Percentiles rank a stretch among this genome's conserved stretches.
phyloP scores from a whole-genome alignment of 129 eudicot species.

The Gnaphalium uliginosum region DNA sequence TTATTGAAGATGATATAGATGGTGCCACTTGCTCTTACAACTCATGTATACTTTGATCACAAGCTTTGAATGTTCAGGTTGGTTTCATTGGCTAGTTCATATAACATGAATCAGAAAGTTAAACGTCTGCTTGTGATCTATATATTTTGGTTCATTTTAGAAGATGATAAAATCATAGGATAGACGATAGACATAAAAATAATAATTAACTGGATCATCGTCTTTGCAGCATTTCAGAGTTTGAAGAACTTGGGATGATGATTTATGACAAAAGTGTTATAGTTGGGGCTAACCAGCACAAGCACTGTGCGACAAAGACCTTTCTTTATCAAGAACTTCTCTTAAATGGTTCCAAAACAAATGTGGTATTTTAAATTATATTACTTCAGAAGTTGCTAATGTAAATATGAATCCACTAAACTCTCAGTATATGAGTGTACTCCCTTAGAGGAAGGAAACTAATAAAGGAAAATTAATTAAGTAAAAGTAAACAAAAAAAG shows the following conservation, averaged over 20 bases:
- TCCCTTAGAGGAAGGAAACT: neutral
- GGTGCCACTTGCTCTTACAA: slow-evolving; percentile 3
- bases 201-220: neutral
- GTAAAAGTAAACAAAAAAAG: slow-evolving; percentile 12
- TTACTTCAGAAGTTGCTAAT: neutral
- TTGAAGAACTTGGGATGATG: neutral
- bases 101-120: neutral
- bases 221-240: neutral
- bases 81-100: neutral
- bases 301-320: slow-evolving; percentile 5
- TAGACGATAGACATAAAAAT: neutral
- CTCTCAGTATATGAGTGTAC: slow-evolving; percentile 4
- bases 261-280: neutral
- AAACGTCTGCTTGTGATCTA: neutral
- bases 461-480: slow-evolving; percentile 2
- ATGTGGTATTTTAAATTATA: neutral
- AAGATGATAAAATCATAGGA: slow-evolving; percentile 1
- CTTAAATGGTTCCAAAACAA: neutral
- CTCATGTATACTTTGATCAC: neutral
- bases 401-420: neutral
- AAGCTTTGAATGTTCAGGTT: slow-evolving; percentile 4
- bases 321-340: neutral
- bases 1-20: slow-evolving; percentile 7
- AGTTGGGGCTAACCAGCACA: slow-evolving; percentile 6
- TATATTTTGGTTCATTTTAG: neutral